Evolutionary conservation across 208 protist species (phyloP).

Genomic region (Crithidia mellificae): DNA sequence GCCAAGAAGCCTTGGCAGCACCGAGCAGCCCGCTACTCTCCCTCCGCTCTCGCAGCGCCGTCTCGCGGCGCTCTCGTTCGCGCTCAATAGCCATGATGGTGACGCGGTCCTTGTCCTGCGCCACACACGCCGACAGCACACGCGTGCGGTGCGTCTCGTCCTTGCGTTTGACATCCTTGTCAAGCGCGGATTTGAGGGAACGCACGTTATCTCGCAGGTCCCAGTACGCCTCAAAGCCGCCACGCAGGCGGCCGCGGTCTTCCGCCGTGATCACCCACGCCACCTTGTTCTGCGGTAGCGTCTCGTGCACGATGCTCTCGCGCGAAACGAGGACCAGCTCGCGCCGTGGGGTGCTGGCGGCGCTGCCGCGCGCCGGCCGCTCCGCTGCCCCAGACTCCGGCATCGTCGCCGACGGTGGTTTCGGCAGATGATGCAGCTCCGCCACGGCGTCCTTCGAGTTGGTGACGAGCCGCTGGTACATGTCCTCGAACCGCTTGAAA

Average conservation of each 20-base stretch:
- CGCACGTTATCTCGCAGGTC: slow-evolving; percentile 45
- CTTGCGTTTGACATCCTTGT: slow-evolving; percentile 65
- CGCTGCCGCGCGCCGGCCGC: neutral
- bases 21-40: slow-evolving; percentile 29
- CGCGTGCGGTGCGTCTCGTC: slow-evolving; percentile 63
- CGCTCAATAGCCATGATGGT: slow-evolving; percentile 38
- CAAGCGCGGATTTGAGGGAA: slow-evolving; percentile 46
- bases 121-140: slow-evolving; percentile 29
- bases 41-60: slow-evolving; percentile 17
- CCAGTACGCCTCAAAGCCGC: slow-evolving; percentile 67
- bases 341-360: neutral
- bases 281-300: slow-evolving; percentile 10
- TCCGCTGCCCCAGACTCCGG: neutral
- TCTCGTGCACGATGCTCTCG: slow-evolving; percentile 10
- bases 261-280: slow-evolving; percentile 38
- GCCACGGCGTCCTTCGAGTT: slow-evolving; percentile 42
- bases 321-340: slow-evolving; percentile 24
- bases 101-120: slow-evolving; percentile 29
- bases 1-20: slow-evolving; percentile 32
- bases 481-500: slow-evolving; percentile 47
- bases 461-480: slow-evolving; percentile 47
- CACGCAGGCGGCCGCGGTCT: slow-evolving; percentile 38
- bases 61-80: slow-evolving; percentile 24
- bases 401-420: slow-evolving; percentile 23
- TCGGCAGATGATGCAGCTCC: slow-evolving; percentile 44